Base-by-base conservation (phyloP, 1,284 basidiomycete species). In the Afroboletus lepidellus region DNA sequence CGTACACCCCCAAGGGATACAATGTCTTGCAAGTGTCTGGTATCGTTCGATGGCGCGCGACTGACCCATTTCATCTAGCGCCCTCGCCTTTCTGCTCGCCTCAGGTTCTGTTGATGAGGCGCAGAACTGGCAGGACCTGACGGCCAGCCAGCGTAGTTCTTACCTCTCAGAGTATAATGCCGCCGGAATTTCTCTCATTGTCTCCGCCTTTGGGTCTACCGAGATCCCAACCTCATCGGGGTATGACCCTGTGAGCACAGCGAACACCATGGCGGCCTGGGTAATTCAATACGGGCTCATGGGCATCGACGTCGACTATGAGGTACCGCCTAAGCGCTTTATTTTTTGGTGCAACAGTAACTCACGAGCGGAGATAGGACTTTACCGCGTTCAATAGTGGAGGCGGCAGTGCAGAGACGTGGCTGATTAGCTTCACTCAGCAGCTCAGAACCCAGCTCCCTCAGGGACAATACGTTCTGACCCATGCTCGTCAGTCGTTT, bases 231-330 rank as follows among this genome's bases (percentile, higher is more conserved):
- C 78, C 7, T 66, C 72, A 7, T 63, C 61, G 0, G 70, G 72
- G 6, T 65, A 66, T 20, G 70, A 81, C 49, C 65, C 77, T 0
- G 60, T 69, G 15, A 60, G 47, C 1, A 70, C 73, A 1, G 79
- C 79, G 0, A 72, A 78, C 57, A 74, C 66, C 3, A 72, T 81
- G 59, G 76, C 79, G 5, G 63, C 69, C 0, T 81, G 72, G 70
- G 78, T 80, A 32, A 74, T 70, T 53, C 44, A 75, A 44, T 79
- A 75, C 57, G 70, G 72, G 21, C 59, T 83, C 7, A 74, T 79
- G 48, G 81, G 81, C 36, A 65, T 83, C 34, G 81, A 84, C 46
- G 73, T 84, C 37, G 80, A 83, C 62, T 83, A 78, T 51, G 79
- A 82, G 65, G 78, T 73, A 20, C 38, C 9, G 7, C n/a, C 1